A percentile compares a stretch with the other conserved stretches of the same genome.
Conservation (phyloP, 2,329 filamentous ascomycete species). For the Colletotrichum spinosum region DNA sequence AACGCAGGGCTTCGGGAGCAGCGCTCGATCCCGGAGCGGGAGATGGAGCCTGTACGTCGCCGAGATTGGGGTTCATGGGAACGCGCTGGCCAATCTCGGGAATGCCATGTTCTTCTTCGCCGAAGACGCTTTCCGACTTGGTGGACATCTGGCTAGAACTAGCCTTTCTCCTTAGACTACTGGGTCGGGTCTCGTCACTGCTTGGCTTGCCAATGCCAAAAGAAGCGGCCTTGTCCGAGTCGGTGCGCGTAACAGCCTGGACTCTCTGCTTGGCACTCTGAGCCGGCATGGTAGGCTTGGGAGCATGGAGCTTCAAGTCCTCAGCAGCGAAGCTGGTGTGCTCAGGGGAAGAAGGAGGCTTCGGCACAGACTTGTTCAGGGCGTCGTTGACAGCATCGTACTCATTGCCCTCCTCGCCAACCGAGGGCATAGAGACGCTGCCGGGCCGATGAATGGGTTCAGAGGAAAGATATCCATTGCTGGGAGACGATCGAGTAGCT, state of each 20-base stretch:
- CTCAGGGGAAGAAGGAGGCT: slow-evolving; percentile 64
- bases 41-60: slow-evolving; percentile 95
- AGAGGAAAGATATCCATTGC: slow-evolving; percentile 46
- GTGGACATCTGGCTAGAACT: slow-evolving; percentile 68
- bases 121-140: slow-evolving; percentile 41
- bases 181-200: slow-evolving; percentile 60
- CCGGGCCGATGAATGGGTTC: slow-evolving; percentile 70
- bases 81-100: slow-evolving; percentile 93
- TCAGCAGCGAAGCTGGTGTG: slow-evolving; percentile 83
- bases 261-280: slow-evolving; percentile 87
- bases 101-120: slow-evolving; percentile 85
- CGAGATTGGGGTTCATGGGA: slow-evolving; percentile 91
- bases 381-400: slow-evolving; percentile 75
- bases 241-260: slow-evolving; percentile 86
- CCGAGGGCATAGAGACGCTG: slow-evolving; percentile 84
- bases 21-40: slow-evolving; percentile 68
- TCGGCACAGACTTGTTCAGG: slow-evolving; percentile 39
- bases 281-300: slow-evolving; percentile 85
- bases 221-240: slow-evolving; percentile 87
- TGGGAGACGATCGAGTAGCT: slow-evolving; percentile 49
- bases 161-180: slow-evolving; percentile 66
- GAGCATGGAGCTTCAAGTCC: slow-evolving; percentile 88
- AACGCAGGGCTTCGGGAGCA: slow-evolving; percentile 48
- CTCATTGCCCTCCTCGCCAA: slow-evolving; percentile 91
- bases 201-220: slow-evolving; percentile 81